phyloP scores from a whole-genome alignment of 1,284 basidiomycete species.

The Leccinum huronense region DNA sequence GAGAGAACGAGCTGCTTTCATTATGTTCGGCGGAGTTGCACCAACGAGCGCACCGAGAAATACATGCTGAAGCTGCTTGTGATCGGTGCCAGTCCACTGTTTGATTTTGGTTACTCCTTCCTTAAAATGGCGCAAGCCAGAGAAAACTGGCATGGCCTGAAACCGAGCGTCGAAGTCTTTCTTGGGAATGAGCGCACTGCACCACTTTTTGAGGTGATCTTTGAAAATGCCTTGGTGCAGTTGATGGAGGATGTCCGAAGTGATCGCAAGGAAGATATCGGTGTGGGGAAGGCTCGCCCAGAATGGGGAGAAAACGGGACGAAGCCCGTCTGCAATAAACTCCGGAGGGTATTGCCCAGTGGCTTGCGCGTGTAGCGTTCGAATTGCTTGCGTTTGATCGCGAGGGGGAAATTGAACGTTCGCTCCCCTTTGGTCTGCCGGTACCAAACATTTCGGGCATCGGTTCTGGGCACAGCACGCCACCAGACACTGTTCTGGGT shows the following conservation, averaged over 20 bases:
- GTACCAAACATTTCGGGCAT: conserved; percentile 18
- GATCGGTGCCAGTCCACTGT: conserved; percentile 1
- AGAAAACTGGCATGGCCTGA: neutral
- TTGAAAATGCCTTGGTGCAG: conserved; percentile 8
- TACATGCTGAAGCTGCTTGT: neutral
- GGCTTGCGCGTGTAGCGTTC: neutral
- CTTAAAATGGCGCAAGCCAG: neutral
- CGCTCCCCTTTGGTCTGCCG: neutral
- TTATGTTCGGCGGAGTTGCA: neutral
- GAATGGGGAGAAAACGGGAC: neutral
- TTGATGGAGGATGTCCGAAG: neutral
- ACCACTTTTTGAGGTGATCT: conserved; percentile 5
- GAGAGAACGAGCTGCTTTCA: accelerated
- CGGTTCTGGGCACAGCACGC: conserved; percentile 23
- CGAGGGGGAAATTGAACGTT: neutral
- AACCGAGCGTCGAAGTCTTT: neutral
- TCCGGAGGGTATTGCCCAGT: neutral
- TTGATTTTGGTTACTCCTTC: neutral
- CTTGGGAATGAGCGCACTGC: neutral
- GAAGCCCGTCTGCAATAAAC: conserved; percentile 3
- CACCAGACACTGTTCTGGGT: conserved; percentile 12
- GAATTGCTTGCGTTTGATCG: neutral
- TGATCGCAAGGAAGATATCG: neutral
- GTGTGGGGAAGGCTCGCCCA: neutral
- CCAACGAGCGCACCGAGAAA: neutral